Conservation (phyloP, 306 rosid genomes). For the Pterocarpus santalinus region DNA sequence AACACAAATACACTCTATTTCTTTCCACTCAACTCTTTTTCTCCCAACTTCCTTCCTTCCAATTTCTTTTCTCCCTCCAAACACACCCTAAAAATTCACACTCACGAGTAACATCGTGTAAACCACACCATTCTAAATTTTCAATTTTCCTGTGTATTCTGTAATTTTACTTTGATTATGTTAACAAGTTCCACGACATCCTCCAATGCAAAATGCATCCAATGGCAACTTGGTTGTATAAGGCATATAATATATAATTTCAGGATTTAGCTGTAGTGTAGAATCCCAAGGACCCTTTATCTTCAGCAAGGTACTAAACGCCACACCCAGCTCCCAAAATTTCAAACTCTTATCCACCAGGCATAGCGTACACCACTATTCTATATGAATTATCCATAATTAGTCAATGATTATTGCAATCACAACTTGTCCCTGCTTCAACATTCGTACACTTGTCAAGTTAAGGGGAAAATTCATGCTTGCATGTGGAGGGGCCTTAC, state of each 20-base stretch:
- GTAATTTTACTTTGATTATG: not conserved
- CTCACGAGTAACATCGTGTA: no score
- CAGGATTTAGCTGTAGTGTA: not conserved
- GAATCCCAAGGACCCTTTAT: not conserved
- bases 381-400: constrained; percentile 15
- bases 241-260: not conserved
- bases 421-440: constrained; percentile 14
- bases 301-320: not conserved
- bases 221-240: no score
- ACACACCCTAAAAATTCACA: no score
- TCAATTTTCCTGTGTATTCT: not conserved
- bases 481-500: not conserved
- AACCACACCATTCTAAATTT: not conserved
- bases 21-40: no score
- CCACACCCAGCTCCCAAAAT: constrained; percentile 8
- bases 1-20: no score
- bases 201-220: not conserved
- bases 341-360: constrained; percentile 8
- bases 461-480: constrained; percentile 4
- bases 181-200: not conserved
- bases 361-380: not conserved
- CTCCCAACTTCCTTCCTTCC: no score
- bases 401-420: constrained; percentile 21
- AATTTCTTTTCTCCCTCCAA: no score
- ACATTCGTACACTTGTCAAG: not conserved